Evolutionary conservation across 2,329 filamentous ascomycete species (phyloP), one percentile per base, ranked within the genome.

Genomic region (Endocalyx cinctus): DNA sequence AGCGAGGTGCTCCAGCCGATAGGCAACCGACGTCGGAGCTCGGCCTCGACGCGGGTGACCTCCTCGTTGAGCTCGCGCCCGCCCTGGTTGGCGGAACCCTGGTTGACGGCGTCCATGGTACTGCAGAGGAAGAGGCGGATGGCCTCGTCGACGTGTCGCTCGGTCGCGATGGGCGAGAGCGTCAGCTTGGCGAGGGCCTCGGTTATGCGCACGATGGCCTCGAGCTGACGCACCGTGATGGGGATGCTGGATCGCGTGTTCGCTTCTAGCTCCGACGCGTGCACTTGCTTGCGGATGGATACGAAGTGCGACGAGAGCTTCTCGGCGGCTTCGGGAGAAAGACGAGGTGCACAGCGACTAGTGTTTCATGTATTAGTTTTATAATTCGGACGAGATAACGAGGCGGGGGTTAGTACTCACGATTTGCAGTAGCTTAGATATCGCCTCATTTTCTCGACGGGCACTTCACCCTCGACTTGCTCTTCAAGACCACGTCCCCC

Each of bases 261-360:
- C 43, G 89, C 84, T 52, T 94, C 85, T 27, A 94, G 71, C 60
- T 98, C 92, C 1, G 87, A 82, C 16, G 87, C 83, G 59, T 95
- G 90, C 6, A 98, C 88, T 64, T 97, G 90, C 43, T 87, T 82
- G 38, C 92, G 81, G 59, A 98, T 97, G 42, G 87, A 89, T 41
- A 98, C 92, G 52, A 98, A 98, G 63, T 98, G 90, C 2, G 87
- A 95, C 0, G 87, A 94, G 11, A 98, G 79, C 63, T 96, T 96
- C 64, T 97, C 92, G 1, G 90, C 86, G 0, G 92, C 92, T 63
- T 94, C 87, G 13, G 84, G 74, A 17, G 87, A 94, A 17, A 98
- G 80, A 26, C 89, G 84, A 14, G 92, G 92, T 2, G 92, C 92
- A 55, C 90, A 97, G 42, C 88, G 87, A 39, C 86, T 90, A 14